These are phyloP conservation scores for Candida maesae DNA, from an alignment of 805 yeast species.

Conservation along the genomic window DNA sequence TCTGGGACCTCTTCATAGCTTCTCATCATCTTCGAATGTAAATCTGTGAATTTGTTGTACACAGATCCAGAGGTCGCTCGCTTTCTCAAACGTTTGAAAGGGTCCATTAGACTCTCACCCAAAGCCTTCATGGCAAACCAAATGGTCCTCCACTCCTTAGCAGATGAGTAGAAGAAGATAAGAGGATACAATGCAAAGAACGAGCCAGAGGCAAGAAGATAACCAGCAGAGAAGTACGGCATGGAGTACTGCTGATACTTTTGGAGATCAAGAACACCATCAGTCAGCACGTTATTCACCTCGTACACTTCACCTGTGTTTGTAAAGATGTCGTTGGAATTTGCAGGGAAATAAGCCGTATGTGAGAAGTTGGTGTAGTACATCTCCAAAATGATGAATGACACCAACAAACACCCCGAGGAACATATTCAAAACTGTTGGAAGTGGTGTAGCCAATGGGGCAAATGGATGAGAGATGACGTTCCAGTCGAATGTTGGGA, in stretches of 20 bases:
- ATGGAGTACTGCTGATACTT: conserved; percentile 54
- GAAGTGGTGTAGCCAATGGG: conserved; percentile 46
- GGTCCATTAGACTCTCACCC: not conserved
- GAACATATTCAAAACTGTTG: conserved; percentile 29
- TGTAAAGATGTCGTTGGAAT: conserved; percentile 47
- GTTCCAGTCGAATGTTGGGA: conserved; percentile 53
- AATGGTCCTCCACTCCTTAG: conserved; percentile 41
- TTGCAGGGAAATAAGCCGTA: conserved; percentile 37
- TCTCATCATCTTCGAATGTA: conserved; percentile 45
- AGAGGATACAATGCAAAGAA: conserved; percentile 45
- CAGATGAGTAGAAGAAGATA: conserved; percentile 42
- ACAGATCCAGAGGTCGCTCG: conserved; percentile 4
- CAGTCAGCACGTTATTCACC: conserved; percentile 43
- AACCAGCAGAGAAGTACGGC: conserved; percentile 63
- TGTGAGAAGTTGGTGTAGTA: conserved; percentile 40
- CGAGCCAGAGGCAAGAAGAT: conserved; percentile 54
- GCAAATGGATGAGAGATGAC: conserved; percentile 22
- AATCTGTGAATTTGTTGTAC: conserved; percentile 19
- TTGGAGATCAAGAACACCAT: conserved; percentile 41
- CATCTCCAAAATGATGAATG: conserved; percentile 32
- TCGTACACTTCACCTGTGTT: conserved; percentile 47
- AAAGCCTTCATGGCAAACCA: conserved; percentile 9
- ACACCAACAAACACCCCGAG: conserved; percentile 33
- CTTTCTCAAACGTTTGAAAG: too few relatives aligned
- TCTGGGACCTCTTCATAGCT: conserved; percentile 58